Evolutionary conservation across 176 grass and related monocot species (phyloP), one percentile per base, ranked within the genome.

Genomic region (Raddia distichophylla): DNA sequence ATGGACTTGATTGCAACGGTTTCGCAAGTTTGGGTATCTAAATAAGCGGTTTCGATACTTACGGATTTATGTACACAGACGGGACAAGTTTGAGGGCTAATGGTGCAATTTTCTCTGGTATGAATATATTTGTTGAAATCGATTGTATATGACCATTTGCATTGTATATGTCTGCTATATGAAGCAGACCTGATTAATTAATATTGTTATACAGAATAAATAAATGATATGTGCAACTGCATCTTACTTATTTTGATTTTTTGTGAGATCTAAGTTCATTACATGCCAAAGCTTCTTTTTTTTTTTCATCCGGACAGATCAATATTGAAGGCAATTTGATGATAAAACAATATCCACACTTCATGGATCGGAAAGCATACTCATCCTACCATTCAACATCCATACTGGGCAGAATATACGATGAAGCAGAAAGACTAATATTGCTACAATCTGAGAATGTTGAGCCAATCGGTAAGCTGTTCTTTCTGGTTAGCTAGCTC

Each of bases 281-380:
- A 22, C 40, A 76, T 76, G 74, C 4, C 13, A 7, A 19, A 37
- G 37, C 37, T 40, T 40, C 43, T 63, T 8, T 54, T 55, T 14
- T 27, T 47, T 10, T 64, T 66, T 43, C 19, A 13, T 70, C 8
- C 79, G 57, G 35, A 80, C 74, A 93, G 94, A 82, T 97, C 64
- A 58, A 42, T 75, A 47, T 93, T 79, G 80, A 77, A 47, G 11
- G 7, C 37, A 48, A 91, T 7, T 60, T 93, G 49, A 85, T 50
- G 60, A 65, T 75, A 19, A 77, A 85, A 48, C 32, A 49, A 35
- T 97, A 93, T 85, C 94, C 94, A 3, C 88, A 93, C 86, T 97
- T 85, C 77, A 87, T 97, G 94, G 88, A 62, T 20, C 57, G 72
- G 44, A 49, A 75, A 16, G 45, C 47, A 34, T 11, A 18, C 16